Evolutionary conservation across 768 basidiomycete species (phyloP), one percentile per base, ranked within the genome.

Genomic region (Scleroderma bovista): DNA sequence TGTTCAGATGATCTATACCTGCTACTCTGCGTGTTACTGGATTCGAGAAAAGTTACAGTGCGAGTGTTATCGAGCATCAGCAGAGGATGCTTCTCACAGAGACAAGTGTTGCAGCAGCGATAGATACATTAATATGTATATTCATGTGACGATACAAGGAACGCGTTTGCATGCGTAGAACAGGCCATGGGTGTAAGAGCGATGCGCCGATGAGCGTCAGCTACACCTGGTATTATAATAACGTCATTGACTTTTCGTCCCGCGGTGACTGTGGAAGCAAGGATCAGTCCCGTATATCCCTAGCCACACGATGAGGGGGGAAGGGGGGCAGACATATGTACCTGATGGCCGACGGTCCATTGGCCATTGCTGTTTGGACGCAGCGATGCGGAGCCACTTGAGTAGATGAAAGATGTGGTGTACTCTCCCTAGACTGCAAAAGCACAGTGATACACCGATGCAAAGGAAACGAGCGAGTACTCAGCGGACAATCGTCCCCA

Each of bases 341-440:
- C 93, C 85, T 95, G 95, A 99, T 3, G 84, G 74, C 59, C 92
- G 73, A 26, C 96, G 76, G 63, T 98, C 95, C 92, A 99, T 94
- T n/a, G 96, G 96, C 74, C 96, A 99, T 58, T 94, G 92, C 58
- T 88, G 85, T 66, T 97, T 97, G 32, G 89, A 93, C 13, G 88
- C 82, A 5, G 81, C 72, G 0, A 93, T 94, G 3, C 84, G 84
- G 52, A 97, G 81, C 96, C 96, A 99, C 67, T 97, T 96, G 55
- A 95, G 76, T 12, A 99, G 71, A 69, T 99, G 96, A 62, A 98
- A 99, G 50, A 96, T 84, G 65, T 98, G 96, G 84, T 91, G 63
- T 95, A 99, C 69, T 96, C 86, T 31, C 96, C 96, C 91, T 93
- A 98, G 47, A 98, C 95, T 98, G 56, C n/a, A n/a, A 32, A 17